phyloP scores from a whole-genome alignment of 1,139 yeast species.

The Magnusiomyces paraingens region DNA sequence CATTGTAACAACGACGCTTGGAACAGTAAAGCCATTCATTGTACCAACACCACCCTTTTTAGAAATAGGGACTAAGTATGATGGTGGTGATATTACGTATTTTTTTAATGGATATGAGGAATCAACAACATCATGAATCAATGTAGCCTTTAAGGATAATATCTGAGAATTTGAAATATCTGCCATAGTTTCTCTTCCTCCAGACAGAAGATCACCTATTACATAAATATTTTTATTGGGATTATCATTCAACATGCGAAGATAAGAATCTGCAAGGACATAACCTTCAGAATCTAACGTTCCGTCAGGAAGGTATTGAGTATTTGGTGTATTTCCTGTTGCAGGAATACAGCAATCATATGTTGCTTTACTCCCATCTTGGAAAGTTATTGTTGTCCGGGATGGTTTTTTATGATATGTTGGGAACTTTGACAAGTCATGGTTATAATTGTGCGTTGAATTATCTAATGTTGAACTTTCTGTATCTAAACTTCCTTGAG shows the following conservation, averaged over 20 bases:
- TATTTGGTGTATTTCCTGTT: conserved; percentile 15
- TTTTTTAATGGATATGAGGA: conserved; percentile 3
- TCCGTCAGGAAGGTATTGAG: conserved; percentile 9
- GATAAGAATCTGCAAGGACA: conserved; percentile 12
- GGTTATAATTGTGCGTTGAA: too few species aligned
- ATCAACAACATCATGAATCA: conserved; percentile 12
- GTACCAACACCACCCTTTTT: conserved; percentile 16
- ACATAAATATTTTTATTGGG: conserved; percentile 13
- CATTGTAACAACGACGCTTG: conserved; percentile 13
- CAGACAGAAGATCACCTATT: conserved; percentile 13
- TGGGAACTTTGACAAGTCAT: background rate
- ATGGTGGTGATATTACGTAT: conserved; percentile 8
- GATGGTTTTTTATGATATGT: background rate
- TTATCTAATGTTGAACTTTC: too few species aligned
- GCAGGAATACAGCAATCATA: conserved; percentile 16
- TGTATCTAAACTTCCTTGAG: too few species aligned
- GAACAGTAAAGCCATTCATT: conserved; percentile 12
- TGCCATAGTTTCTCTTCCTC: conserved; percentile 11
- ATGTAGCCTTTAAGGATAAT: conserved; percentile 9
- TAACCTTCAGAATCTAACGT: conserved; percentile 13
- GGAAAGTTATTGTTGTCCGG: conserved; percentile 13
- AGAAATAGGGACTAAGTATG: conserved; percentile 14
- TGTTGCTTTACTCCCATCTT: conserved; percentile 9
- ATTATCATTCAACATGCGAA: conserved; percentile 13
- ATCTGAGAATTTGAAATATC: conserved; percentile 12